A percentile compares a stretch with the other conserved stretches of the same genome.
Evolutionary conservation across 495 filamentous ascomycete genomes (phyloP).

Genomic region (Hypoxylon fragiforme): DNA sequence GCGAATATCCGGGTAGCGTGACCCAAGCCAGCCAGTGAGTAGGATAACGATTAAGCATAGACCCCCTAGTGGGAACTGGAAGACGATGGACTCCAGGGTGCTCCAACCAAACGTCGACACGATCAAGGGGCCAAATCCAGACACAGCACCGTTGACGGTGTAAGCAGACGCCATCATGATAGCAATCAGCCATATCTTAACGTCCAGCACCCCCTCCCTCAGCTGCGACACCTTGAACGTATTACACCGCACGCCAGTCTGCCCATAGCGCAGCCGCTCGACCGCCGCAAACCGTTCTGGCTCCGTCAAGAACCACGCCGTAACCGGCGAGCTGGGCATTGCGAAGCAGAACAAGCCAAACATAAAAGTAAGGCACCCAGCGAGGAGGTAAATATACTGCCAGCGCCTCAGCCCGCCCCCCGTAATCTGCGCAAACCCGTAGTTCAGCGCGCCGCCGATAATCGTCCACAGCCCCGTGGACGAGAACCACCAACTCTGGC

Average conservation of each 20-base stretch:
- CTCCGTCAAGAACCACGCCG: constrained; percentile 56
- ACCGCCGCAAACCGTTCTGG: constrained; percentile 59
- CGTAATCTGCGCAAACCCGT: constrained; percentile 68
- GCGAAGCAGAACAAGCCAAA: constrained; percentile 67
- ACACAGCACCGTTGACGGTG: constrained; percentile 74
- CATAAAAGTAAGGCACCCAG: constrained; percentile 64
- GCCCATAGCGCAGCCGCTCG: constrained; percentile 58
- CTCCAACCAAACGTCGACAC: constrained; percentile 73
- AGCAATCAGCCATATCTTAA: constrained; percentile 66
- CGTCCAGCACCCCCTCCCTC: constrained; percentile 57
- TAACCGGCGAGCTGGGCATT: constrained; percentile 61
- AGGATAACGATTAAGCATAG: constrained; percentile 67
- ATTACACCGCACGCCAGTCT: constrained; percentile 63
- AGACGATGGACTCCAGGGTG: constrained; percentile 66
- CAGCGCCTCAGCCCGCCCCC: constrained; percentile 58
- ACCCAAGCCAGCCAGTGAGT: constrained; percentile 63
- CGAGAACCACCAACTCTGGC: constrained; percentile 73
- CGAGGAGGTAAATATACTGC: constrained; percentile 72
- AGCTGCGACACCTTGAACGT: constrained; percentile 64
- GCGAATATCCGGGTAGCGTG: constrained; percentile 62
- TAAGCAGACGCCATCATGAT: constrained; percentile 64
- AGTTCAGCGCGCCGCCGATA: constrained; percentile 67
- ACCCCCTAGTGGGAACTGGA: constrained; percentile 72
- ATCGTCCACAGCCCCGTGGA: constrained; percentile 69
- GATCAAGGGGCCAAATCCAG: constrained; percentile 75